Conservation (phyloP, 2,329 filamentous ascomycete genomes). For the Fusarium subtropicale region DNA sequence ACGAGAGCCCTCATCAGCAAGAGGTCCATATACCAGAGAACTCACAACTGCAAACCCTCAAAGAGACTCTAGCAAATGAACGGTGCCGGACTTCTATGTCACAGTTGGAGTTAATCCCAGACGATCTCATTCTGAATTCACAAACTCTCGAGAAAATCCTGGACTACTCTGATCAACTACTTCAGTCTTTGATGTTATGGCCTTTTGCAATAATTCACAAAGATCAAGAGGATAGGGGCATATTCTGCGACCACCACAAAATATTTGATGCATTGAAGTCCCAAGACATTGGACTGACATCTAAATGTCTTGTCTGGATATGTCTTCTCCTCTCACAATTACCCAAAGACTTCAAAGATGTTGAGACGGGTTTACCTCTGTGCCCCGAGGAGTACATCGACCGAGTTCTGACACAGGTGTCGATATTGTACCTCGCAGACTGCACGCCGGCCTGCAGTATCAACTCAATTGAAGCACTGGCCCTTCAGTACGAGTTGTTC, state of each 20-base stretch:
- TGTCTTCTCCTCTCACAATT: conserved; percentile 57
- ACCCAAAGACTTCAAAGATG: conserved; percentile 47
- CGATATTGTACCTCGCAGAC: not conserved
- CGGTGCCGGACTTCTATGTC: not conserved
- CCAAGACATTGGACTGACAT: conserved; percentile 7
- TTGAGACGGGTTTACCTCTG: conserved; percentile 50
- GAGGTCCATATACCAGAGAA: not conserved
- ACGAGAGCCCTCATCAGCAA: not conserved
- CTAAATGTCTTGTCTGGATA: conserved; percentile 58
- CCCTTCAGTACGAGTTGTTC: conserved; percentile 64
- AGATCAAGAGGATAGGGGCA: not conserved
- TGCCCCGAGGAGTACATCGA: conserved; percentile 33
- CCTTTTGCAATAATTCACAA: conserved; percentile 6
- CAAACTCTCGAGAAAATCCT: conserved; percentile 14
- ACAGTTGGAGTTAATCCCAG: not conserved
- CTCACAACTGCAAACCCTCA: not conserved
- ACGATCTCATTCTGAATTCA: not conserved
- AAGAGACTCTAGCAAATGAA: not conserved
- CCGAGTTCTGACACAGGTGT: conserved; percentile 4
- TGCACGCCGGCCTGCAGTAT: conserved; percentile 50
- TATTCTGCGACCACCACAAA: not conserved
- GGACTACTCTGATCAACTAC: conserved; percentile 23
- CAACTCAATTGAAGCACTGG: conserved; percentile 64
- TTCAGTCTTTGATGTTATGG: conserved; percentile 35
- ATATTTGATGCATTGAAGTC: not conserved